phyloP scores from a whole-genome alignment of 371 early-diverging fungal genomes.

The Ecytonucleospora hepatopenaei region DNA sequence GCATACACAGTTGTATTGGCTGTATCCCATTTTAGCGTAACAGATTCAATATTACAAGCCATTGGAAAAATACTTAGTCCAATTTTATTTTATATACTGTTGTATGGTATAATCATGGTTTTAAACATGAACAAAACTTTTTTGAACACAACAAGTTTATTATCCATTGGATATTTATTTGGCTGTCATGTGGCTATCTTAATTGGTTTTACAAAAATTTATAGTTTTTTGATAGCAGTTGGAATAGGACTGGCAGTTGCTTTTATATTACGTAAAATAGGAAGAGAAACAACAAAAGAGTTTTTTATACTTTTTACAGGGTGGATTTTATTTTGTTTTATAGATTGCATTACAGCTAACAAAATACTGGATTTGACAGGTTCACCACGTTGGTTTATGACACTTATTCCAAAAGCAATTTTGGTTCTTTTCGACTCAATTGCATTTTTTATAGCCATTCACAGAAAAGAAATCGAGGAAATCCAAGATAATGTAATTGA shows the following conservation, averaged over 20 bases:
- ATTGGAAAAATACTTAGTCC: not conserved
- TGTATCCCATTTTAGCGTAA: not conserved
- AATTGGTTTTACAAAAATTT: not conserved
- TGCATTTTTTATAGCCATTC: not conserved
- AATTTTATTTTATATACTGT: not conserved
- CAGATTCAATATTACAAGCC: not conserved
- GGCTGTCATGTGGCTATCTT: not conserved
- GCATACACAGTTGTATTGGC: not conserved
- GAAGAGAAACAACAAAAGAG: not conserved
- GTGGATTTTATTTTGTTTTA: not conserved
- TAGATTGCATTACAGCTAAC: not conserved
- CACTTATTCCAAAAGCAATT: not conserved
- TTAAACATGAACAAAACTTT: not conserved
- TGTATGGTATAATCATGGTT: not conserved
- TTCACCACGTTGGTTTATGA: not conserved
- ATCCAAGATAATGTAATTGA: conserved; percentile 2
- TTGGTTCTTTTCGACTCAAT: not conserved
- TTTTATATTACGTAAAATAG: not conserved
- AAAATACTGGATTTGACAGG: not conserved
- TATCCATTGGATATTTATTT: not conserved
- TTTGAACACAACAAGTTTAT: not conserved
- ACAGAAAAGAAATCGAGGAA: conserved; percentile 2
- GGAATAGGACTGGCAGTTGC: not conserved
- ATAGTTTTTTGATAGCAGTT: not conserved
- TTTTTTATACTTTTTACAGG: not conserved